Evolutionary conservation across 164 flowering plant species (phyloP).

Genomic region (Macadamia integrifolia): DNA sequence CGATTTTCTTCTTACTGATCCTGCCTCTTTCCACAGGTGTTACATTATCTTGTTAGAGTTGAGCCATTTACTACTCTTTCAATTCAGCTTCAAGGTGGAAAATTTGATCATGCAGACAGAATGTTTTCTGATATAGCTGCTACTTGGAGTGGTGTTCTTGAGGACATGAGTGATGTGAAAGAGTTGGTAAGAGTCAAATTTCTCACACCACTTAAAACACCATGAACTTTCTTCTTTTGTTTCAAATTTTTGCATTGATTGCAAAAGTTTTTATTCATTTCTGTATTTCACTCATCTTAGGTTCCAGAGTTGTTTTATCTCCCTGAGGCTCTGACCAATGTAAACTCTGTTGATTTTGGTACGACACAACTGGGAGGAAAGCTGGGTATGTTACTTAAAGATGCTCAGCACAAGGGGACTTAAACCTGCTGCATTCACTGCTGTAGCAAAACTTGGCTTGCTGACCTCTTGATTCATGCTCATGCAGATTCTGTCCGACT

Average conservation of each 20-base stretch:
- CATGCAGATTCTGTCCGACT: slow-evolving; percentile 75
- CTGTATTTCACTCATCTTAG: slow-evolving; percentile 28
- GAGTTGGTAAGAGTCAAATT: slow-evolving; percentile 62
- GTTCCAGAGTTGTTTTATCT: slow-evolving; percentile 98
- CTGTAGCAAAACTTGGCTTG: not conserved
- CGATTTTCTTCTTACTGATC: slow-evolving; percentile 10
- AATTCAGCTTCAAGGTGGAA: slow-evolving; percentile 96
- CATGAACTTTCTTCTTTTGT: slow-evolving; percentile 1
- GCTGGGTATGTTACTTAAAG: slow-evolving; percentile 50
- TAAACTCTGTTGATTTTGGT: slow-evolving; percentile 87
- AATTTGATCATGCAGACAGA: slow-evolving; percentile 96
- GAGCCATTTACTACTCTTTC: slow-evolving; percentile 96
- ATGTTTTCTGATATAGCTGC: slow-evolving; percentile 89
- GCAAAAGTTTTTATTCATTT: slow-evolving; percentile 2
- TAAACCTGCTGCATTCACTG: not conserved
- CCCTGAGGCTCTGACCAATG: slow-evolving; percentile 84
- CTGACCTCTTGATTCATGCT: slow-evolving; percentile 1
- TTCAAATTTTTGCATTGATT: slow-evolving; percentile 2
- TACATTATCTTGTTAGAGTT: slow-evolving; percentile 83
- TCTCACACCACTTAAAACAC: not conserved
- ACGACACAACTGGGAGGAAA: slow-evolving; percentile 91
- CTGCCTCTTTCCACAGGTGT: slow-evolving; percentile 48
- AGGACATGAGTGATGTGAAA: slow-evolving; percentile 99
- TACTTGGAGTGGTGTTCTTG: slow-evolving; percentile 95
- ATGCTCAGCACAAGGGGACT: not conserved